Evolutionary conservation across 768 basidiomycete genomes (phyloP).

Genomic region (Mycena rosella): DNA sequence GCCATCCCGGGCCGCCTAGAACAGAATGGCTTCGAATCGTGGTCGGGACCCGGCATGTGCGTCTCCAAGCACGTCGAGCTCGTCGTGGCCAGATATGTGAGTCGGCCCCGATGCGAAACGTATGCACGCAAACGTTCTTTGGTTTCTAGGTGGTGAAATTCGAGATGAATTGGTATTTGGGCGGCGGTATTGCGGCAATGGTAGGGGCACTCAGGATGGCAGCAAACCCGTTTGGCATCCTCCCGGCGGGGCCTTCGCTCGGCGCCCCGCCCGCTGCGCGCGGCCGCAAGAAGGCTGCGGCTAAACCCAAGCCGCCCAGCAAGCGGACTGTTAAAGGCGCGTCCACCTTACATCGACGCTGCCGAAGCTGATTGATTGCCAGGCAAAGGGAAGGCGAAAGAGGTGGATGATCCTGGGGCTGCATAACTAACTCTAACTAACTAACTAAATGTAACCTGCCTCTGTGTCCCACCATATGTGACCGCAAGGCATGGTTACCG

Average conservation of each 20-base stretch:
- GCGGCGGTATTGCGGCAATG: no score
- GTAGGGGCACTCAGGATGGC: no score
- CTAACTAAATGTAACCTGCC: slow-evolving; percentile 13
- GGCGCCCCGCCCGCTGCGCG: no score
- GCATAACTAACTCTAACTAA: no score
- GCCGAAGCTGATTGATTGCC: no score
- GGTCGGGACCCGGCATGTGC: slow-evolving; percentile 17
- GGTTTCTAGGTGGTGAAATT: neutral
- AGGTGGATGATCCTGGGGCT: no score
- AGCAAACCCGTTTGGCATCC: no score
- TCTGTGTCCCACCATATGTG: no score
- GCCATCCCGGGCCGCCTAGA: slow-evolving; percentile 10
- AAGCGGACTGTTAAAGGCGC: neutral
- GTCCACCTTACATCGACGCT: neutral
- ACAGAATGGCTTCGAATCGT: slow-evolving; percentile 11
- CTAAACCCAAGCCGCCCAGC: neutral
- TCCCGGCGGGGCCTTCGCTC: no score
- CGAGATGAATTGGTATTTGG: neutral
- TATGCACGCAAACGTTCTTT: neutral
- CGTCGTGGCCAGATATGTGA: slow-evolving; percentile 31
- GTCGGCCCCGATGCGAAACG: neutral
- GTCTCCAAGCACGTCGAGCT: slow-evolving; percentile 29
- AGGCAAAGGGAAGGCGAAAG: no score
- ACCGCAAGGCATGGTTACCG: no score
- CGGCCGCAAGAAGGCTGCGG: no score